Evolutionary conservation across 148 eudicot species (phyloP).

Genomic region (Selenicereus undatus): DNA sequence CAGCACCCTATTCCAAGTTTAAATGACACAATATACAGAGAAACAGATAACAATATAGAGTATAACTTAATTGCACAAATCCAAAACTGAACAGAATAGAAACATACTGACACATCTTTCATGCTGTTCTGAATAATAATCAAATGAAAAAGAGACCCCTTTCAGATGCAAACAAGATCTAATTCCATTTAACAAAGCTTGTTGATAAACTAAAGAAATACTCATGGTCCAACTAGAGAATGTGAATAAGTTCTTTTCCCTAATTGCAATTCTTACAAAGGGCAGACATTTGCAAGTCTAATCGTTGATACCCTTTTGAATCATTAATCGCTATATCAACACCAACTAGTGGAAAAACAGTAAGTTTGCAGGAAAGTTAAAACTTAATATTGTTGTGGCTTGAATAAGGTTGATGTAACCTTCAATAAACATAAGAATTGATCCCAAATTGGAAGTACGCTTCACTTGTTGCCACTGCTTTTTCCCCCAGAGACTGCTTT

Average conservation of each 20-base stretch:
- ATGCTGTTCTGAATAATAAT: background rate
- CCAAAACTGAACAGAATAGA: background rate
- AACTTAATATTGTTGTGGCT: no score
- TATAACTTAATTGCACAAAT: background rate
- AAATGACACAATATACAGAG: no score
- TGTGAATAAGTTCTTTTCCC: background rate
- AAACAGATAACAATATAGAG: background rate
- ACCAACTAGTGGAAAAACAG: no score
- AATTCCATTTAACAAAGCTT: background rate
- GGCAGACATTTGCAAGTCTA: no score
- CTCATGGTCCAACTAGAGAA: background rate
- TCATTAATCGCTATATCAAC: no score
- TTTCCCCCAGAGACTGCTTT: no score
- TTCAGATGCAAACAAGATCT: background rate
- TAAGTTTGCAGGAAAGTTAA: no score
- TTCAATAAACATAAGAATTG: no score
- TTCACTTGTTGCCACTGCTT: no score
- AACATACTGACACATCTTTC: background rate
- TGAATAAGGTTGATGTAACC: no score
- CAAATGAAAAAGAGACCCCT: background rate
- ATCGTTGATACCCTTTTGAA: no score
- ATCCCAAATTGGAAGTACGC: no score
- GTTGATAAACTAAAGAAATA: background rate
- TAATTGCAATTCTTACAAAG: background rate
- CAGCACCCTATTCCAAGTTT: background rate